These are phyloP conservation scores for Streptanthus diversifolius DNA, from an alignment of 345 rosid species.

Conservation along the genomic window DNA sequence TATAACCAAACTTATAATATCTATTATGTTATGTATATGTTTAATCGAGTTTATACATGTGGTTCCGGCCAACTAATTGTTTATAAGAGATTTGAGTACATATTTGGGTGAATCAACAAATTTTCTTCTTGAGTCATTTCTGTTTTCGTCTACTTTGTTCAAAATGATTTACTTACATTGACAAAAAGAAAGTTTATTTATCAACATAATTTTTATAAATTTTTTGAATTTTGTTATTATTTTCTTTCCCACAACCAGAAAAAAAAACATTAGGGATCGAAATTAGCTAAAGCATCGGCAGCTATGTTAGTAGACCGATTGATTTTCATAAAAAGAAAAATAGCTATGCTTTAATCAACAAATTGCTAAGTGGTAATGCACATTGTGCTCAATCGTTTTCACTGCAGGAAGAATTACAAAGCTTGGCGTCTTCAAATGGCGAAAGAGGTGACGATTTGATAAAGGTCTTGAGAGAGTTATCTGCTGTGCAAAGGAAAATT, in stretches of 20 bases:
- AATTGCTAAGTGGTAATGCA: neutral
- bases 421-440: slow-evolving; percentile 45
- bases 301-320: too few relatives aligned
- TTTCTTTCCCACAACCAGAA: neutral
- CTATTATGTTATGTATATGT: too few relatives aligned
- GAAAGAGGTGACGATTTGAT: slow-evolving; percentile 83
- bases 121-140: too few relatives aligned
- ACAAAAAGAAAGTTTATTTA: neutral
- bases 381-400: neutral
- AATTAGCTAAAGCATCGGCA: too few relatives aligned
- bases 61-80: too few relatives aligned
- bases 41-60: too few relatives aligned
- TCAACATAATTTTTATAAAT: neutral
- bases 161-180: neutral
- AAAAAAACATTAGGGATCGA: neutral
- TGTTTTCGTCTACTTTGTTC: neutral
- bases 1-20: too few relatives aligned
- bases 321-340: too few relatives aligned
- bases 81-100: too few relatives aligned
- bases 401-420: slow-evolving; percentile 58
- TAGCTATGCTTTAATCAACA: neutral
- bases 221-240: neutral
- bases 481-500: slow-evolving; percentile 84
- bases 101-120: too few relatives aligned
- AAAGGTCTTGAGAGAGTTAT: slow-evolving; percentile 76